Evolutionary conservation across 2,329 filamentous ascomycete genomes (phyloP), one percentile per base, ranked within the genome.

Genomic region (Neoascochyta sp.): DNA sequence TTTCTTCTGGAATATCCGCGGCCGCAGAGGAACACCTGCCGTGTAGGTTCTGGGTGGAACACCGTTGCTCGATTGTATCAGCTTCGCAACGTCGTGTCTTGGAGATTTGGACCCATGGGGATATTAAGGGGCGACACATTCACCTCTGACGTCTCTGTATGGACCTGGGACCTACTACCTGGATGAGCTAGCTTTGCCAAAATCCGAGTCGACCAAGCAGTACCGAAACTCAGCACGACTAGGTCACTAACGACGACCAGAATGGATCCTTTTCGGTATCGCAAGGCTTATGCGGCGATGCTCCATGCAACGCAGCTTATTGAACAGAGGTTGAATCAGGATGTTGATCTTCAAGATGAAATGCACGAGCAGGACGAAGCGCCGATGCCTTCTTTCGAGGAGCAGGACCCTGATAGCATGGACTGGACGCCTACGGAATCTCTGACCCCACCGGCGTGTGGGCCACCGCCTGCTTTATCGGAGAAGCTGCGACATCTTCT

Each of bases 241-340:
- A 24, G 25, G 28, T 28, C 34, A 46, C 44, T 42, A 32, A 47
- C 43, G 32, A 18, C 30, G 35, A 29, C 34, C 44, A 57, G 41
- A 40, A 62, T 62, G 58, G 58, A 62, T 36, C 58, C 58, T 30
- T 57, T 50, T 24, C 48, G 54, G 29, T 62, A 62, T 32, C 52
- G 58, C 17, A 59, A 60, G 32, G 58, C 58, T 22, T 62, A 62
- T 37, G 54, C 56, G 37, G 58, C 58, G 16, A 57, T 62, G 55
- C 44, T 60, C 4, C 58, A 62, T 45, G 52, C 48, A 20, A 60
- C 54, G 25, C 48, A 56, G 13, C 45, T 62, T 9, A 43, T 60
- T 14, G 54, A 62, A 34, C 39, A 54, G 24, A 52, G 54, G 8
- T 22, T 60, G 13, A 47, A 47, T 15, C 50, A 55, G 26, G 45